phyloP scores from a whole-genome alignment of 306 rosid species.

The Casuarina equisetifolia region DNA sequence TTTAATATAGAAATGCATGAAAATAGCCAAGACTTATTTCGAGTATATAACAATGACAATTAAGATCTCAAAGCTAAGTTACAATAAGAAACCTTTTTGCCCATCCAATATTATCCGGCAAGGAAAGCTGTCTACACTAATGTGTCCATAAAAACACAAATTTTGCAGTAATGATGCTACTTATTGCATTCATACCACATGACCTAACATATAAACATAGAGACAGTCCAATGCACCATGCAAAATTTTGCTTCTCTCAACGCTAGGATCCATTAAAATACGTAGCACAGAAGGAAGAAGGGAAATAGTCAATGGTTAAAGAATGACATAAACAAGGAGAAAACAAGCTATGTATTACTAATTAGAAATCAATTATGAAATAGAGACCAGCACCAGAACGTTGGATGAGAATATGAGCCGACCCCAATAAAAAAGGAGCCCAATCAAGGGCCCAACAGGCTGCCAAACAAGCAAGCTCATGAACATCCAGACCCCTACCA shows the following conservation, averaged over 20 bases:
- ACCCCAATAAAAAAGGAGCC: constrained; percentile 68
- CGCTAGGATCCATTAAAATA: neutral
- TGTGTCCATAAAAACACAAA: neutral
- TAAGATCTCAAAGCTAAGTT: neutral
- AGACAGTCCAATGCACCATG: neutral
- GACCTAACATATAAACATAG: neutral
- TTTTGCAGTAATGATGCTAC: too few species aligned
- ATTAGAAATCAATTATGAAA: neutral
- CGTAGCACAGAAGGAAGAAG: neutral
- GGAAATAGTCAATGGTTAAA: neutral
- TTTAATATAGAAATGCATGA: constrained; percentile 59
- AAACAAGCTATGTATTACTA: neutral
- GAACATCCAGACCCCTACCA: constrained; percentile 83
- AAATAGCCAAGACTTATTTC: constrained; percentile 7
- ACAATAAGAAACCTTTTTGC: neutral
- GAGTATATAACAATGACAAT: constrained; percentile 20
- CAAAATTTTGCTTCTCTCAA: neutral
- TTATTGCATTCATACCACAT: neutral
- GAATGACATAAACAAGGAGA: constrained; percentile 6
- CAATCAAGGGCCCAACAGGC: constrained; percentile 75
- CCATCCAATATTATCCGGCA: neutral
- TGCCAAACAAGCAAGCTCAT: constrained; percentile 80
- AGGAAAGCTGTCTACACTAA: neutral
- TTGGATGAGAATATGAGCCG: constrained; percentile 19
- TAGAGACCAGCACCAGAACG: neutral